Evolutionary conservation across 2,329 filamentous ascomycete species (phyloP), one percentile per base, ranked within the genome.

Genomic region (Aspergillus sp.): DNA sequence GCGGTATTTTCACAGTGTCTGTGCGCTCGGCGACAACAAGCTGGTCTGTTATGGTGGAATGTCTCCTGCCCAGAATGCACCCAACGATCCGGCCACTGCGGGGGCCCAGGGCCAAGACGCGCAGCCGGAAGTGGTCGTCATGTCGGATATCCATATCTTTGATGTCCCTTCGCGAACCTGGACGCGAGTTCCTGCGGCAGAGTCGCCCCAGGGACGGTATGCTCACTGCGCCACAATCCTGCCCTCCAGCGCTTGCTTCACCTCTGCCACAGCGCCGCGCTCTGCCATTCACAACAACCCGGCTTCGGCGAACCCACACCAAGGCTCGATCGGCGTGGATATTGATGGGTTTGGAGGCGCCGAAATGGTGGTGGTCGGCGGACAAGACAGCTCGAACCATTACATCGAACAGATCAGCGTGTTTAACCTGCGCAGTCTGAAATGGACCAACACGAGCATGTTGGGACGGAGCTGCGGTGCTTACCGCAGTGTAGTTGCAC

Each of bases 381-480:
- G 94, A 0, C 94, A 99, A 71, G 94, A 99, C 66, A 94, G 89
- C 49, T 87, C 88, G n/a, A 99, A 99, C 70, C 92, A 96, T 70
- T 99, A 99, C 67, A 99, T 99, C 60, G 93, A 99, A 72, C 91
- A 99, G 72, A 95, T 99, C 58, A 97, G 91, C 68, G 90, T 99
- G 2, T 99, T 99, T 78, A 99, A 99, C 65, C 78, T 99, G 22
- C 84, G 94, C 45, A 96, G 90, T 68, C 76, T 97, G 54, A 95
- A 94, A 73, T 99, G 94, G 94, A 96, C 90, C 1, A 90, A 89
- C 16, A 96, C 91, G 1, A 89, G 90, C 58, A 80, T 86, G 1
- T 79, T 97, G 43, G 92, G 91, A 47, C 90, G 93, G 71, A 96
- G 90, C 65, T 99, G 94, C 68, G 94, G 94, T 57, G 94, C 94